Evolutionary conservation across 2,329 filamentous ascomycete species (phyloP).

Genomic region (Phialophora tarda): DNA sequence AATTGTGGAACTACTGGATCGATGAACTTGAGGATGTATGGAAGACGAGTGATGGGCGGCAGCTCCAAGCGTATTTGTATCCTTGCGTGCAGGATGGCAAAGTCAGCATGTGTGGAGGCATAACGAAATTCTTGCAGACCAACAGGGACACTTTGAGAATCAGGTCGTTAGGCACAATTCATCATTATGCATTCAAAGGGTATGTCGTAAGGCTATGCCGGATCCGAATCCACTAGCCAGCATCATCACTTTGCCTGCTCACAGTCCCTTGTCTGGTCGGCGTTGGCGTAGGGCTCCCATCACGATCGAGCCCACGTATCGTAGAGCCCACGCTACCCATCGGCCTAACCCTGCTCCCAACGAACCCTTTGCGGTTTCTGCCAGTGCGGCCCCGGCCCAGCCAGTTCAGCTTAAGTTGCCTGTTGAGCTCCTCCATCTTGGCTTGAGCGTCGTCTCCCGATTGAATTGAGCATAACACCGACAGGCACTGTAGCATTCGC

Average conservation of each 20-base stretch:
- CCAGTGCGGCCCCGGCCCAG: conserved; percentile 87
- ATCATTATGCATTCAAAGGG: conserved; percentile 7
- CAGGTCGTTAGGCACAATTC: conserved; percentile 2
- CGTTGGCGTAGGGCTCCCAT: conserved; percentile 41
- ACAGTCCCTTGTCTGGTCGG: conserved; percentile 41
- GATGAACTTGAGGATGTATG: not conserved
- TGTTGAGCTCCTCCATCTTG: conserved; percentile 81
- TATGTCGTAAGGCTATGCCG: conserved; percentile 11
- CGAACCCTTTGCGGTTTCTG: conserved; percentile 85
- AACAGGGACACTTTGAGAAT: not conserved
- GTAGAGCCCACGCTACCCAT: conserved; percentile 31
- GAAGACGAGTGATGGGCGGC: not conserved
- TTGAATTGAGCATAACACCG: conserved; percentile 79
- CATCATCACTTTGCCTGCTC: conserved; percentile 34
- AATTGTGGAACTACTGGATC: not conserved
- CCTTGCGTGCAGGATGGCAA: not conserved
- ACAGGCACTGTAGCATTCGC: conserved; percentile 94
- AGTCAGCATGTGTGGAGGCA: not conserved
- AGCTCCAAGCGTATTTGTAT: conserved; percentile 6
- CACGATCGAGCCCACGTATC: conserved; percentile 34
- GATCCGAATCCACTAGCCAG: conserved; percentile 7
- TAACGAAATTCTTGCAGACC: conserved; percentile 13
- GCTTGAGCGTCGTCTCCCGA: conserved; percentile 73
- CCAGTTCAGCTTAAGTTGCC: conserved; percentile 95
- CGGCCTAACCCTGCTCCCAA: conserved; percentile 65